Evolutionary conservation across 306 rosid genomes (phyloP), one percentile per base, ranked within the genome.

Genomic region (Inga laurina): DNA sequence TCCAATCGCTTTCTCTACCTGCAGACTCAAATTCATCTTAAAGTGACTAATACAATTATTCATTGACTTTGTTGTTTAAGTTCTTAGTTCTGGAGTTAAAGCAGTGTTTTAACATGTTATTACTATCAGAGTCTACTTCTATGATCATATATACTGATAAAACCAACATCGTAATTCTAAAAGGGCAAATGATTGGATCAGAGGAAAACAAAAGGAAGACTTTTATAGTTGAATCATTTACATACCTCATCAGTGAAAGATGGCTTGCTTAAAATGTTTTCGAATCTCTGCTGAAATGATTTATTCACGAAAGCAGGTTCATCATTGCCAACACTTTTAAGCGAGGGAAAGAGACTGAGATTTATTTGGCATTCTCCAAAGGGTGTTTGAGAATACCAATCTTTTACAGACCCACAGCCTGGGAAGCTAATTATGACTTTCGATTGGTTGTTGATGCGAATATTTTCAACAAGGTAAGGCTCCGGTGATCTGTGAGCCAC

Each of bases 311-410:
- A 43, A 56, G 94, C 98, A 69, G 61, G 43, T 67, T 91, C 92
- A 51, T 86, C 86, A 18, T 86, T 90, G 0, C 99, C 94, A 79
- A 96, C 62, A 82, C 94, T 92, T 87, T 69, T 90, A 24, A 92
- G 77, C 0, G 90, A 88, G 59, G 95, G 97, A 68, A 94, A 96
- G 3, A 62, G 41, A 0, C 1, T 1, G 34, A 41, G 52, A 79
- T 90, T 62, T 80, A 90, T 86, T 79, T 81, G 19, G 1, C 90
- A 70, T 78, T 80, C 94, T 7, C 97, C 99, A 32, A 90, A 92
- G 0, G 89, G 49, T n/a, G 77, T 61, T 2, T 59, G 64, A 62
- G 73, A 73, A 81, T 76, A 90, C 94, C 92, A 96, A 35, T 87
- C 87, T 37, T 75, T 14, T 10, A 57, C 84, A 67, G 59, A 81